Evolutionary conservation across 106 monocot species (phyloP).

Genomic region (Chionographis japonica): DNA sequence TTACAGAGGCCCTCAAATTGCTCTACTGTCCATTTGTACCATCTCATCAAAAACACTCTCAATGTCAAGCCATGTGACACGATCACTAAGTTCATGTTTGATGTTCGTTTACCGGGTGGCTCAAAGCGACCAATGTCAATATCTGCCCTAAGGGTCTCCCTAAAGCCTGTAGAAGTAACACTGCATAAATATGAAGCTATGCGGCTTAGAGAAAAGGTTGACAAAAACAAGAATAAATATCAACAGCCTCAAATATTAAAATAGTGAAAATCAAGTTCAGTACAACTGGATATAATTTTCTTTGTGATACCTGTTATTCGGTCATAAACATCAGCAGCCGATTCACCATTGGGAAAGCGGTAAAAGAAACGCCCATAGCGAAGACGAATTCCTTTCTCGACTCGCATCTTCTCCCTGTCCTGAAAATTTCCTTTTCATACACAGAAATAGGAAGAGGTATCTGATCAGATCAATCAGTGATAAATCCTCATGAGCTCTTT

Average conservation of each 20-base stretch:
- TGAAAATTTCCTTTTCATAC: slow-evolving; percentile 78
- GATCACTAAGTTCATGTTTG: slow-evolving; percentile 88
- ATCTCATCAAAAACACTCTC: slow-evolving; percentile 88
- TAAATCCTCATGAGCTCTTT: too few relatives aligned
- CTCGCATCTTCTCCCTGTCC: slow-evolving; percentile 84
- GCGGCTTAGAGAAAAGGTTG: slow-evolving; percentile 19
- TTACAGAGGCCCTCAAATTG: slow-evolving; percentile 92
- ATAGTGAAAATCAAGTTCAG: not conserved
- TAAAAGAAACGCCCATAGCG: slow-evolving; percentile 97
- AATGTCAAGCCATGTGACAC: slow-evolving; percentile 92
- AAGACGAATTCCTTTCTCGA: slow-evolving; percentile 67
- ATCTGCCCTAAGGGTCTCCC: slow-evolving; percentile 93
- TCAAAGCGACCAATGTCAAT: slow-evolving; percentile 96
- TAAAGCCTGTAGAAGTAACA: slow-evolving; percentile 82
- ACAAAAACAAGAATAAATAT: not conserved
- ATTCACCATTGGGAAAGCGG: slow-evolving; percentile 96
- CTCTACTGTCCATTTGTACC: slow-evolving; percentile 99
- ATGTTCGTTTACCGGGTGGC: slow-evolving; percentile 66
- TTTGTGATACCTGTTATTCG: slow-evolving; percentile 69
- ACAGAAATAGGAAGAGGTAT: not conserved
- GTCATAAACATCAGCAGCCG: slow-evolving; percentile 97
- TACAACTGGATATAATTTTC: not conserved
- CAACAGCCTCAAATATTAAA: not conserved
- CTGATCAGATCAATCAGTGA: not conserved
- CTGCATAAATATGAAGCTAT: slow-evolving; percentile 62